A percentile compares a stretch with the other conserved stretches of the same genome.
phyloP scores from a whole-genome alignment of 2,329 filamentous ascomycete species.

The Ceratocystis cacaofunesta region DNA sequence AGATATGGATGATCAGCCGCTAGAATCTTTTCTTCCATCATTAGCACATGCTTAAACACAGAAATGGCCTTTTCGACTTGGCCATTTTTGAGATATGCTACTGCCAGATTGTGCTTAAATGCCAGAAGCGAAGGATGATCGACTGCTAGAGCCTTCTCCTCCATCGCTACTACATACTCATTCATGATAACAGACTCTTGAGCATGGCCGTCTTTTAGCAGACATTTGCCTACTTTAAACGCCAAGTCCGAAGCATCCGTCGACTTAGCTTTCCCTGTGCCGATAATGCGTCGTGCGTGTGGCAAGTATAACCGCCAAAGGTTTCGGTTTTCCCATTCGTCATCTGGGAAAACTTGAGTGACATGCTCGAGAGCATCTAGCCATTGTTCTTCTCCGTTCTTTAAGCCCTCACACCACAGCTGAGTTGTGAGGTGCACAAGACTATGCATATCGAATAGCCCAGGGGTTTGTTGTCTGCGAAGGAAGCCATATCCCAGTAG shows the following conservation, averaged over 20 bases:
- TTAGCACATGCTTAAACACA: neutral
- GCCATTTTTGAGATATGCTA: neutral
- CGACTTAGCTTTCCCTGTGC: neutral
- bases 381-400: neutral
- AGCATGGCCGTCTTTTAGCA: neutral
- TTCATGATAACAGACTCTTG: neutral
- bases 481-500: neutral
- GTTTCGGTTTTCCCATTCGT: neutral
- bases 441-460: neutral
- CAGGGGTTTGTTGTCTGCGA: neutral
- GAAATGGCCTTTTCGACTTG: neutral
- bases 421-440: neutral
- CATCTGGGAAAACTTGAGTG: neutral
- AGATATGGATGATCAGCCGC: neutral
- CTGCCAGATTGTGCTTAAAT: neutral
- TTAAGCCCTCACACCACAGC: neutral
- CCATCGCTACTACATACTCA: no score
- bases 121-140: neutral
- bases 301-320: neutral
- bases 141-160: neutral
- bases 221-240: neutral
- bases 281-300: neutral
- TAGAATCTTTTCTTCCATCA: neutral
- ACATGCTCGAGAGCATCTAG: neutral
- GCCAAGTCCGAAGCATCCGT: neutral